Evolutionary conservation across 2,329 filamentous ascomycete species (phyloP), one percentile per base, ranked within the genome.

Genomic region (Diaporthe vexans): DNA sequence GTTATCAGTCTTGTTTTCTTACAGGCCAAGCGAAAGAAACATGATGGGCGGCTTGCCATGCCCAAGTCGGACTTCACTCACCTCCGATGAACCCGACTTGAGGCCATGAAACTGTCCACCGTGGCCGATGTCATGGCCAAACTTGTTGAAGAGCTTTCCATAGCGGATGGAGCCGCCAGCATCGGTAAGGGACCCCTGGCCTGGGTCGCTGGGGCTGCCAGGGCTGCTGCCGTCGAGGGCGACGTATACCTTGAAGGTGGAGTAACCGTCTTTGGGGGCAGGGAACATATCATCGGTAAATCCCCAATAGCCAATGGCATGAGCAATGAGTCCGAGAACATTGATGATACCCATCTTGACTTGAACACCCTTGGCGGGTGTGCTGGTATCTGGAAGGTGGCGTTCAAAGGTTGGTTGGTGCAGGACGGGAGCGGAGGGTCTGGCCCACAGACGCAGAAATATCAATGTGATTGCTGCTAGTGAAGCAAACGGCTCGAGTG

Each of bases 261-360:
- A 67, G 29, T 52, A 15, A 11, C 15, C 21, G 46, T 19, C 21
- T 19, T 52, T 7, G 11, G 2, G 48, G n/a, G 10, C 46, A 4
- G 61, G 61, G 9, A 67, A 67, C 61, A 67, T 67, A 26, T 67
- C 29, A 0, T 67, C 61, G 33, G 21, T 29, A 19, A 67, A 67
- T n/a, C 29, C 21, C 61, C 61, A 67, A 7, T 52, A 10, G 21
- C 61, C 61, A 7, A 67, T 67, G 61, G 24, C 21, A 6, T 46
- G 26, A 2, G 19, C 10, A 11, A 67, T 19, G 19, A 67, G 13
- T 21, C 61, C 61, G 8, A 67, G 26, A 24, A 67, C 4, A 4
- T 52, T 2, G 21, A 67, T 29, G 26, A 67, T 9, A 8, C 3
- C 61, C 61, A 67, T 67, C 3, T 37, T 52, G 46, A 1, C 21